phyloP scores from a whole-genome alignment of 768 basidiomycete species.

The Leccinum subtestaceum region DNA sequence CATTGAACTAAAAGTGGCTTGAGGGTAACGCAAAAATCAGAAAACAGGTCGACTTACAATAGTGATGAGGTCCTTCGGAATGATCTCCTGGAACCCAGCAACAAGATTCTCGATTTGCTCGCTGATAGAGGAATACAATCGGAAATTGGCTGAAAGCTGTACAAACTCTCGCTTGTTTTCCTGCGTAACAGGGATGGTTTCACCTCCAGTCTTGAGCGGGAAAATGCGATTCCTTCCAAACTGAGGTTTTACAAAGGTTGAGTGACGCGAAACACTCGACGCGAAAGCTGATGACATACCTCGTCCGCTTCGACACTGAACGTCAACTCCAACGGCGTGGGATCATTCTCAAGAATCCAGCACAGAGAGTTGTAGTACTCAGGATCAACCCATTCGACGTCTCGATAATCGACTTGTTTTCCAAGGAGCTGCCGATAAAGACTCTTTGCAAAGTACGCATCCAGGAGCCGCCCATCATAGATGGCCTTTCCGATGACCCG shows the following conservation, averaged over 20 bases:
- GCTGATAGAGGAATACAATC: constrained; percentile 90
- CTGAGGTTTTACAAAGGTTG: constrained; percentile 34
- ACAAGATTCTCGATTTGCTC: constrained; percentile 92
- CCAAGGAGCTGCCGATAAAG: constrained; percentile 93
- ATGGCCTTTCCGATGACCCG: constrained; percentile 98
- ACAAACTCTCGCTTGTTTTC: constrained; percentile 98
- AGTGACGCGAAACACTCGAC: neutral
- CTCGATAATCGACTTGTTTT: constrained; percentile 91
- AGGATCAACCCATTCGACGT: constrained; percentile 97
- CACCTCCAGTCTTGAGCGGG: constrained; percentile 82
- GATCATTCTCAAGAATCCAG: constrained; percentile 98
- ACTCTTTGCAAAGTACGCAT: constrained; percentile 97
- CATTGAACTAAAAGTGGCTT: constrained; percentile 67
- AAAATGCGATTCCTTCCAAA: constrained; percentile 91
- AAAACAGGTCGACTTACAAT: constrained; percentile 57
- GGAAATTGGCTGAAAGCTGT: constrained; percentile 90
- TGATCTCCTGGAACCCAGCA: constrained; percentile 94
- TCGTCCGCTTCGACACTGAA: constrained; percentile 97
- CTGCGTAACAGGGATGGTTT: constrained; percentile 83
- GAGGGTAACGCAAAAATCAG: neutral
- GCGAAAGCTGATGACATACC: constrained; percentile 34
- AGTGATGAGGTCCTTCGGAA: constrained; percentile 91
- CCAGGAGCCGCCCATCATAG: constrained; percentile 91
- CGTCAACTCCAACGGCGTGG: constrained; percentile 78
- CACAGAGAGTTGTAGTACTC: constrained; percentile 97